Evolutionary conservation across 75 land plant genomes (phyloP).

Genomic region (Cunninghamia lanceolata): DNA sequence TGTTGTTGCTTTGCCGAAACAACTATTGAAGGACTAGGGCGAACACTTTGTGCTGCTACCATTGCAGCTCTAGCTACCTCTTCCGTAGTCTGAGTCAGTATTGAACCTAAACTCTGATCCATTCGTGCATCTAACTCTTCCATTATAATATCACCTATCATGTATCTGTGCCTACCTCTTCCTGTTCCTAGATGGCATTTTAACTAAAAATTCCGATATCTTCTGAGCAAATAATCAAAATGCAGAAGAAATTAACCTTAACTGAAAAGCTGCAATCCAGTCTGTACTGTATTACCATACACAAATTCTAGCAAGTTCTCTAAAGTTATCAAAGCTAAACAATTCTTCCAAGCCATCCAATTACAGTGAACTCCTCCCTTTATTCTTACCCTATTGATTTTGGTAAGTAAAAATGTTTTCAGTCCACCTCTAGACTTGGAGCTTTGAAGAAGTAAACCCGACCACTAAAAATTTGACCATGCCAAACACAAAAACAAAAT

Average conservation of each 20-base stretch:
- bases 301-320: neutral
- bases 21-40: constrained; percentile 15
- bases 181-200: neutral
- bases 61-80: constrained; percentile 14
- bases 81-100: constrained; percentile 6
- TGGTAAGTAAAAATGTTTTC: neutral
- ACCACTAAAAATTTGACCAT: neutral
- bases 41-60: constrained; percentile 16
- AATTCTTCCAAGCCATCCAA: neutral
- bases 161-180: neutral
- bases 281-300: neutral
- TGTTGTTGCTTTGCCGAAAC: constrained; percentile 22
- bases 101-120: neutral
- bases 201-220: neutral
- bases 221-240: neutral
- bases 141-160: constrained; percentile 2
- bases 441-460: neutral
- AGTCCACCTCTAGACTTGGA: neutral
- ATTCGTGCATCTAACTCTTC: neutral
- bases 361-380: neutral
- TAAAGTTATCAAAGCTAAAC: neutral
- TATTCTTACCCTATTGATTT: neutral
- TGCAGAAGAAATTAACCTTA: neutral
- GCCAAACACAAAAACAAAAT: neutral
- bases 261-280: neutral